These are phyloP conservation scores for Beauveria sp. DNA, from an alignment of 2,329 filamentous ascomycete species.

Conservation along the genomic window DNA sequence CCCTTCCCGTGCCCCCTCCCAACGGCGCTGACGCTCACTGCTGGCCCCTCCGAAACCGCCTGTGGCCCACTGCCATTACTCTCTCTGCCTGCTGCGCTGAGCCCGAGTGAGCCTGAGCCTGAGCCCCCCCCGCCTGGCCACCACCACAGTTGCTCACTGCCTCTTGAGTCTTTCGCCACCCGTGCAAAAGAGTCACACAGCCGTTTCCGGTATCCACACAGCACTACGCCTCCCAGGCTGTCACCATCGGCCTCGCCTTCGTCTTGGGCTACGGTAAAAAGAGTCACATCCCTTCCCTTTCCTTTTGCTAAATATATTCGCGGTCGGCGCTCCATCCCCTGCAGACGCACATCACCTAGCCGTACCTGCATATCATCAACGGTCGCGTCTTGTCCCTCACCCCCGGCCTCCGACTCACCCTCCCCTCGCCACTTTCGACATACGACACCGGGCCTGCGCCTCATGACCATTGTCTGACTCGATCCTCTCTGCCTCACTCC, in stretches of 20 bases:
- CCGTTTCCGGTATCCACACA: conserved; percentile 17
- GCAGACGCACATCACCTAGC: conserved; percentile 7
- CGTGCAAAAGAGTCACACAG: conserved; percentile 31
- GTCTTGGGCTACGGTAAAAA: conserved; percentile 22
- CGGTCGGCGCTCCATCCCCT: background rate
- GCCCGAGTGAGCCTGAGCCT: background rate
- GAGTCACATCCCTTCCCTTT: conserved; percentile 22
- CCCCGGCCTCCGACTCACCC: conserved; percentile 14
- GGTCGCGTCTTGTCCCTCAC: conserved; percentile 16
- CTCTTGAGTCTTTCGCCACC: conserved; percentile 25
- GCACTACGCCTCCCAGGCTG: conserved; percentile 16
- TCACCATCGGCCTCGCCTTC: conserved; percentile 19
- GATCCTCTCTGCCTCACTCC: background rate
- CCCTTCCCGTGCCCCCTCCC: background rate
- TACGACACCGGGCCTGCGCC: background rate
- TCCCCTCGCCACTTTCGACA: conserved; percentile 2
- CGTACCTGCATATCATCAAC: conserved; percentile 14
- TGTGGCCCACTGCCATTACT: conserved; percentile 12
- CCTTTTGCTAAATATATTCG: conserved; percentile 3
- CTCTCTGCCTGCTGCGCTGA: conserved; percentile 10
- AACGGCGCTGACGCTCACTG: conserved; percentile 7
- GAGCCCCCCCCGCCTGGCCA: conserved; percentile 18
- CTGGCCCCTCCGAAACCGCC: conserved; percentile 31
- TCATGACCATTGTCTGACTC: conserved; percentile 5
- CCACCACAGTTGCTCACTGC: conserved; percentile 11